phyloP scores from a whole-genome alignment of 1,139 yeast genomes.

The Pichia norvegensis region DNA sequence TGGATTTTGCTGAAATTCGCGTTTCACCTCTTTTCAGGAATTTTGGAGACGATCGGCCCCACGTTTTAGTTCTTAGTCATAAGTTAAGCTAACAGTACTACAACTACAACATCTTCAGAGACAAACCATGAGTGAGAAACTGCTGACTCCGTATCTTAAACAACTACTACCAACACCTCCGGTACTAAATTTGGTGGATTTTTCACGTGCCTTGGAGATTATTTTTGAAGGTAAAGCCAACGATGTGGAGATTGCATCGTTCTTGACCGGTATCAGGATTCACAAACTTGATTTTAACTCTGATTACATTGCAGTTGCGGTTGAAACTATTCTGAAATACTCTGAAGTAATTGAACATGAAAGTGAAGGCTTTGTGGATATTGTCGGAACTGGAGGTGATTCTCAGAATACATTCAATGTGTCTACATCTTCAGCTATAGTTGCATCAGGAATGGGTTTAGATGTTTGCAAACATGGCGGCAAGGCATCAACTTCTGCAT shows the following conservation, averaged over 20 bases:
- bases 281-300: conserved; percentile 78
- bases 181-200: conserved; percentile 50
- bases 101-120: background rate
- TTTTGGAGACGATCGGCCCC: background rate
- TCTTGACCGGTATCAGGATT: conserved; percentile 66
- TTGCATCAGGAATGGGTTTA: conserved; percentile 76
- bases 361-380: conserved; percentile 60
- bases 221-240: conserved; percentile 54
- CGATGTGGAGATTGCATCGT: conserved; percentile 70
- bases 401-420: conserved; percentile 96
- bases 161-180: conserved; percentile 53
- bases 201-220: conserved; percentile 50
- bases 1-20: background rate
- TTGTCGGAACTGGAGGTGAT: conserved; percentile 98
- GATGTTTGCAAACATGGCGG: conserved; percentile 92
- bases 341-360: conserved; percentile 42
- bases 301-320: conserved; percentile 80
- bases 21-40: background rate
- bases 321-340: conserved; percentile 55
- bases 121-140: conserved; percentile 18
- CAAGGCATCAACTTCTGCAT: conserved; percentile 84
- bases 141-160: conserved; percentile 48
- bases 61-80: no score
- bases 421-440: conserved; percentile 88
- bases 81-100: no score